A percentile compares a stretch with the other conserved stretches of the same genome.
Evolutionary conservation across 2,329 filamentous ascomycete species (phyloP).

Genomic region (Hypoxylon sp.): DNA sequence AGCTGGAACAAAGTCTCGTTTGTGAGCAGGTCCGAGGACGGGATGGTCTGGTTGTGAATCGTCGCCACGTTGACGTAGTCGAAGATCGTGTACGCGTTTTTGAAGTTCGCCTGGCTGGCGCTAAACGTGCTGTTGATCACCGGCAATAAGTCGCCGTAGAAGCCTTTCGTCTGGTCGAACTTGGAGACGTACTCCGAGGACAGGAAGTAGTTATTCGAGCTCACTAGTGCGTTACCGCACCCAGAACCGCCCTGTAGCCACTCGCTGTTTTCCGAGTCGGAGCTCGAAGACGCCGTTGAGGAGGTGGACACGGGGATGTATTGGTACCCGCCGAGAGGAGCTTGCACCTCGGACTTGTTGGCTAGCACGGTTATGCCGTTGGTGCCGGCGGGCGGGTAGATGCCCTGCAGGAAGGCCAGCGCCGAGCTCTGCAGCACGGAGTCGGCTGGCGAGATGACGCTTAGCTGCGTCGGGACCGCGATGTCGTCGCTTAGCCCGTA

Average conservation of each 20-base stretch:
- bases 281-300: conserved; percentile 65
- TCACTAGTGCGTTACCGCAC: conserved; percentile 67
- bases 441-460: conserved; percentile 78
- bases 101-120: conserved; percentile 63
- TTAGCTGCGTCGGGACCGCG: conserved; percentile 78
- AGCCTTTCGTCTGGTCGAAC: conserved; percentile 68
- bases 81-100: conserved; percentile 73
- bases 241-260: conserved; percentile 72
- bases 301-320: conserved; percentile 80
- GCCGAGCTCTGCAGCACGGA: conserved; percentile 85
- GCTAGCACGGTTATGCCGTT: conserved; percentile 72
- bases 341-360: conserved; percentile 75
- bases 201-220: conserved; percentile 67
- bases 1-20: conserved; percentile 71
- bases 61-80: conserved; percentile 71
- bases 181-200: conserved; percentile 61
- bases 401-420: conserved; percentile 82
- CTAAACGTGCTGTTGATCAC: conserved; percentile 67
- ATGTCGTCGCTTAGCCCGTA: conserved; percentile 73
- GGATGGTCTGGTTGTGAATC: conserved; percentile 73
- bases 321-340: conserved; percentile 85
- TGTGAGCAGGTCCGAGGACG: conserved; percentile 71
- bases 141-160: conserved; percentile 67
- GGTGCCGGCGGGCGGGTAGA: conserved; percentile 82
- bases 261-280: conserved; percentile 67